Evolutionary conservation across 805 yeast genomes (phyloP).

Genomic region (Lipomyces yamadae): DNA sequence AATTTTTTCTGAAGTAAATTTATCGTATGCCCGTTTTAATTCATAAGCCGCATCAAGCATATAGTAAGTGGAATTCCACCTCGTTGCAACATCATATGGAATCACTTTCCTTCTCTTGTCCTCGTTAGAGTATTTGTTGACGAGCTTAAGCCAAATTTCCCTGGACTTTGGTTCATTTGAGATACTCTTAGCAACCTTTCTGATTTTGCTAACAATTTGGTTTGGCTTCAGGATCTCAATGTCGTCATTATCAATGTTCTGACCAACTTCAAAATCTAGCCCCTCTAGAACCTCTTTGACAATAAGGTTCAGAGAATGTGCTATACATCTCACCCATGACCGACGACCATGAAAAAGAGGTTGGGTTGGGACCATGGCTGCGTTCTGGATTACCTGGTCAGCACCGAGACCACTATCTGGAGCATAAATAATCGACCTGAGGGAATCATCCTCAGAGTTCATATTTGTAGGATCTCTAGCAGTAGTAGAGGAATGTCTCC

Average conservation of each 20-base stretch:
- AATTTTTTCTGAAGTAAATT: constrained; percentile 1
- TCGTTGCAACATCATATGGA: constrained; percentile 3
- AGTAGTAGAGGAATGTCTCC: too few species aligned
- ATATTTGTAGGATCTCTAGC: constrained; percentile 10
- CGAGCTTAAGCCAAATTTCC: not conserved
- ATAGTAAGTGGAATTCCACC: too few species aligned
- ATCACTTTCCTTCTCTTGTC: constrained; percentile 6
- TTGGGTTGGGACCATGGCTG: not conserved
- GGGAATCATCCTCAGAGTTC: constrained; percentile 4
- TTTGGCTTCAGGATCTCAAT: too few species aligned
- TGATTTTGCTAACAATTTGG: constrained; percentile 3
- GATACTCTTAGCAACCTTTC: constrained; percentile 4
- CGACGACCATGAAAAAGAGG: constrained; percentile 8
- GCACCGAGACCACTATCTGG: not conserved
- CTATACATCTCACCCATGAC: constrained; percentile 6
- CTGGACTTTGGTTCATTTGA: constrained; percentile 1
- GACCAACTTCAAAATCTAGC: constrained; percentile 4
- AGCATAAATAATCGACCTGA: constrained; percentile 4
- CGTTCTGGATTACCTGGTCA: constrained; percentile 5
- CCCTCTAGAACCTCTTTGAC: constrained; percentile 4
- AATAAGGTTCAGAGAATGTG: constrained; percentile 1
- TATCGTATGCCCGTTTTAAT: constrained; percentile 2
- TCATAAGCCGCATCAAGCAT: too few species aligned
- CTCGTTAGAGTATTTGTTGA: constrained; percentile 5
- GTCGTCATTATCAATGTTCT: too few species aligned